These are phyloP conservation scores for Debaryomycetaceae sp. DNA, from an alignment of 1,139 yeast species.

Conservation along the genomic window DNA sequence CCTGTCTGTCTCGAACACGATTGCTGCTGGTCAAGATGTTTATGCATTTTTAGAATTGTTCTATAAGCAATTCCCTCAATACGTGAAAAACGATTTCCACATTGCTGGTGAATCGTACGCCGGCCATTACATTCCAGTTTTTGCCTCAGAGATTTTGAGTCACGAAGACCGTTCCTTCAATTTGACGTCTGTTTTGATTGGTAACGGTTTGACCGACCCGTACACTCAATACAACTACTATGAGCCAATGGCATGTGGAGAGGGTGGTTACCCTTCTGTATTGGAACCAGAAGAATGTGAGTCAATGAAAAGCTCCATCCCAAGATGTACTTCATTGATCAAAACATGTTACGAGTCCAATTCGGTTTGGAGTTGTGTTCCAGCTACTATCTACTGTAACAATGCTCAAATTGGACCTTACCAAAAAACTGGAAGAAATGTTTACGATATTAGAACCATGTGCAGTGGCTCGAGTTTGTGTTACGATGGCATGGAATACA, in stretches of 20 bases:
- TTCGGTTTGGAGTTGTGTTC: constrained; percentile 49
- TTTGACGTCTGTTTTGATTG: constrained; percentile 69
- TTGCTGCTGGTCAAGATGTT: constrained; percentile 77
- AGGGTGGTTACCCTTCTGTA: constrained; percentile 72
- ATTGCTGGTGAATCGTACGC: constrained; percentile 89
- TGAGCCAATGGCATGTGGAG: constrained; percentile 83
- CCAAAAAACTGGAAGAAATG: constrained; percentile 58
- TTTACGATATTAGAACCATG: constrained; percentile 68
- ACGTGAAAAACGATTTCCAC: constrained; percentile 59
- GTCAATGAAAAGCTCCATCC: constrained; percentile 47
- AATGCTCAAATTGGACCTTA: constrained; percentile 48
- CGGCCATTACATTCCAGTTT: constrained; percentile 81
- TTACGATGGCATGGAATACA: constrained; percentile 53
- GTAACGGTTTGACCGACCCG: constrained; percentile 82
- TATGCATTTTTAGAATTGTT: constrained; percentile 73
- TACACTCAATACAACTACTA: constrained; percentile 65
- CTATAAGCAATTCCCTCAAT: constrained; percentile 70
- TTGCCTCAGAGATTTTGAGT: constrained; percentile 68
- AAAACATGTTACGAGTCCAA: constrained; percentile 52
- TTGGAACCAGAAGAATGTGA: constrained; percentile 61
- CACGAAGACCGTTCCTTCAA: constrained; percentile 67
- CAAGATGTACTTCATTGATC: constrained; percentile 54
- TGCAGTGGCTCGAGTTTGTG: constrained; percentile 50
- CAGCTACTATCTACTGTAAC: constrained; percentile 44
- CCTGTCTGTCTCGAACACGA: constrained; percentile 55